A percentile compares a stretch with the other conserved stretches of the same genome.
These are phyloP conservation scores for Blastocystis sp. DNA, from an alignment of 352 stramenopile species.

Conservation along the genomic window DNA sequence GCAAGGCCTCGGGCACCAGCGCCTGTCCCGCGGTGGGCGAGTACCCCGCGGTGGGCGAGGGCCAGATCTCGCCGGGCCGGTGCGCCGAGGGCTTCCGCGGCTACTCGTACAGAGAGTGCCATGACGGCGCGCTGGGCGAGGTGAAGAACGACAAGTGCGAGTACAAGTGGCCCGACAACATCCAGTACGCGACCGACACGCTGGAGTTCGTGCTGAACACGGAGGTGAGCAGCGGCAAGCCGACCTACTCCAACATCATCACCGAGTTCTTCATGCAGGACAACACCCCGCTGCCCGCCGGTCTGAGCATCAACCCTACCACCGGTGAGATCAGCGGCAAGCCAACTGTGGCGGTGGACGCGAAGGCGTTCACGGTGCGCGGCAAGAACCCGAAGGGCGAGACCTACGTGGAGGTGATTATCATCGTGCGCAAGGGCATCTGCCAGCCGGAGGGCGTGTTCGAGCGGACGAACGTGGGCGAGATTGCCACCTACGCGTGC, in stretches of 20 bases:
- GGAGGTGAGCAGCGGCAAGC: conserved; percentile 27
- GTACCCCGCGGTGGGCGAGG: conserved; percentile 48
- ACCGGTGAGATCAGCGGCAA: conserved; percentile 37
- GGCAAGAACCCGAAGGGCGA: conserved; percentile 24
- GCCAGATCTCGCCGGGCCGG: neutral
- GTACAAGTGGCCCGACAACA: neutral
- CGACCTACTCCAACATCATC: conserved; percentile 28
- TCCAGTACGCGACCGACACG: neutral
- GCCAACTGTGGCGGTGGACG: neutral
- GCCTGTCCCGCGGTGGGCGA: conserved; percentile 9
- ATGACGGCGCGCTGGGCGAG: neutral
- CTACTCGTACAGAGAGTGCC: conserved; percentile 55
- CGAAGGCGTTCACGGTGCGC: neutral
- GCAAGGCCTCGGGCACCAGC: conserved; percentile 14
- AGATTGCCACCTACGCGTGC: neutral
- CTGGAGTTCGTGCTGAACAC: conserved; percentile 36
- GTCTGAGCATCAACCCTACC: conserved; percentile 19
- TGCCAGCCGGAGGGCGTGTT: conserved; percentile 1
- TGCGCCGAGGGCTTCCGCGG: conserved; percentile 35
- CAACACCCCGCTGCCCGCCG: neutral
- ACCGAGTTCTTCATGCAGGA: conserved; percentile 42
- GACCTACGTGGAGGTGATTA: neutral
- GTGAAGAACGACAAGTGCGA: conserved; percentile 45
- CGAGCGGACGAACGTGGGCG: neutral
- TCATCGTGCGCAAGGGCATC: neutral